Base-by-base conservation (phyloP, 108 stramenopile genomes). In the Epipyxis sp. region DNA sequence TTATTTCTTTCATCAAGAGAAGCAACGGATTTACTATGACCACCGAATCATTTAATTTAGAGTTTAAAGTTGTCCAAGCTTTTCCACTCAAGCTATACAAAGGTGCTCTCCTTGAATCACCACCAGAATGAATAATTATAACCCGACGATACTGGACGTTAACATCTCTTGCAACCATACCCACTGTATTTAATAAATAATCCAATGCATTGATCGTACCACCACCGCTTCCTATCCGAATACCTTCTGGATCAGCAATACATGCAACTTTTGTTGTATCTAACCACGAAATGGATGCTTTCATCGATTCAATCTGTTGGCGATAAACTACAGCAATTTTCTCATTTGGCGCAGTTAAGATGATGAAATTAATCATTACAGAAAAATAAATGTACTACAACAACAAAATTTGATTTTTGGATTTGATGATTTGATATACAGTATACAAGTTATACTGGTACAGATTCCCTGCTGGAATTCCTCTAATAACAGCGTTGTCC, bases 31-130 rank as follows among this genome's bases (percentile, higher is more conserved):
- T 45, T 2, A 1, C 1, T 0, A 54, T 42, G 37, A 42, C 30
- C 29, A 45, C 1, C 1, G 27, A 1, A 39, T 44, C 69, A 20
- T 35, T 2, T 1, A 39, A 0, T 1, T 39, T 0, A 13, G 6
- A 13, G 1, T 59, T 42, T 37, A 78, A 43, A 30, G 42, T 1
- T 16, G 34, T 46, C 79, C 79, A 80, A 25, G 79, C 79, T 34
- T 80, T 80, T 1, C 79, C 79, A 1, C 59, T 43, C 6, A 80
- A 45, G 27, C 37, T 61, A 42, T 80, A 32, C 0, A 1, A 0
- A 29, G 79, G 79, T 40, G 45, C 16, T 29, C 79, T 69, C 76
- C 44, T 69, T 1, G 71, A 40, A 35, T 80, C 79, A 1, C 79
- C 79, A 10, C 79, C 79, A 0, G 10, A 25, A 45, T 80, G 79